Evolutionary conservation across 345 rosid species (phyloP).

Genomic region (Hevea brasiliensis): DNA sequence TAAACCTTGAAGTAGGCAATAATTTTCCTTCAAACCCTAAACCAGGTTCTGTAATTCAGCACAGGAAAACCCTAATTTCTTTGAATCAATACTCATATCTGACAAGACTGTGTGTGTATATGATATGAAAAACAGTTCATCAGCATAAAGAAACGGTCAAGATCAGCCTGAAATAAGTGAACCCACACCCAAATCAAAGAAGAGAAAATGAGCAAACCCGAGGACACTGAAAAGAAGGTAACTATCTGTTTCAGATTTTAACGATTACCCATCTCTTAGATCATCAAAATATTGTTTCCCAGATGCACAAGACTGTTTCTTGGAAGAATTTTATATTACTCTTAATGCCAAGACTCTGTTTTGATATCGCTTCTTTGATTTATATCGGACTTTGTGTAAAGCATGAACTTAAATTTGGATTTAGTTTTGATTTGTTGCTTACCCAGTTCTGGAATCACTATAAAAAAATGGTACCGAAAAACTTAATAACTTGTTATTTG

Average conservation of each 20-base stretch:
- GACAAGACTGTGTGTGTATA: background rate
- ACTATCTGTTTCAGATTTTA: conserved; percentile 18
- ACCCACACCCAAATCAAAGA: conserved; percentile 34
- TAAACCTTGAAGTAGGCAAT: background rate
- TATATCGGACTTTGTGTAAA: background rate
- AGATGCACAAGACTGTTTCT: conserved; percentile 1
- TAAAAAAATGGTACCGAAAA: background rate
- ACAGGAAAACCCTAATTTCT: conserved; percentile 14
- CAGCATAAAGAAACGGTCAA: conserved; percentile 45
- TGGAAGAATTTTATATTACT: background rate
- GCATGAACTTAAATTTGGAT: background rate
- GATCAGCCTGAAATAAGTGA: conserved; percentile 46
- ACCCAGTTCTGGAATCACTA: background rate
- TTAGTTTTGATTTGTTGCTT: background rate
- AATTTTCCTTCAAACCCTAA: background rate
- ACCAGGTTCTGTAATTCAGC: background rate
- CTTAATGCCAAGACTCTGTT: conserved; percentile 9
- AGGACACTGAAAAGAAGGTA: conserved; percentile 50
- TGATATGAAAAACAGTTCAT: conserved; percentile 39
- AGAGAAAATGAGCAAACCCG: conserved; percentile 55
- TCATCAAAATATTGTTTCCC: conserved; percentile 2
- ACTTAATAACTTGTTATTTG: background rate
- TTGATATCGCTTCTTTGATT: background rate
- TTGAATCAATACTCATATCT: conserved; percentile 5
- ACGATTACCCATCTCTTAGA: conserved; percentile 1